These are phyloP conservation scores for Camelina laxa DNA, from an alignment of 345 rosid genomes.

Conservation along the genomic window DNA sequence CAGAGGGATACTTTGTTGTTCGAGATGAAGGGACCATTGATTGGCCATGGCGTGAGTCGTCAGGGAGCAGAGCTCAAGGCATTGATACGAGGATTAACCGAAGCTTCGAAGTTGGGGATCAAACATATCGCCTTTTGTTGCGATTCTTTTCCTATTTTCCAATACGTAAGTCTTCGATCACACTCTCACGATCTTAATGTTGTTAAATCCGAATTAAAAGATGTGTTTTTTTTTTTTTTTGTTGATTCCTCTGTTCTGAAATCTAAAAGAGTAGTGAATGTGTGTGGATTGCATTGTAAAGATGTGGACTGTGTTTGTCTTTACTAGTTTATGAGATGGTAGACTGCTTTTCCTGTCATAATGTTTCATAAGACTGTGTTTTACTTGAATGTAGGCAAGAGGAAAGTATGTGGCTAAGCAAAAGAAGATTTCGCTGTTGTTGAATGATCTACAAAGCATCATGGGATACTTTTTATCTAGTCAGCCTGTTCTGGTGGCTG, in stretches of 20 bases:
- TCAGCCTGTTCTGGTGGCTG: conserved; percentile 45
- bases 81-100: conserved; percentile 28
- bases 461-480: conserved; percentile 24
- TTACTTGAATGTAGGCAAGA: conserved; percentile 25
- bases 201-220: conserved; percentile 6
- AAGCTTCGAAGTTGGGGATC: conserved; percentile 33
- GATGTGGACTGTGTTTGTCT: neutral
- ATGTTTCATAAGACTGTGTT: conserved; percentile 6
- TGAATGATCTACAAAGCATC: conserved; percentile 21
- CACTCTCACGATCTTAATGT: conserved; percentile 6
- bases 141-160: conserved; percentile 34
- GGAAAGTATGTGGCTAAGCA: conserved; percentile 38
- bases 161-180: conserved; percentile 33
- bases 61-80: conserved; percentile 42
- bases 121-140: conserved; percentile 21
- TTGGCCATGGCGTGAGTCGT: conserved; percentile 8
- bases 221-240: neutral
- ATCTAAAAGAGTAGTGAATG: neutral
- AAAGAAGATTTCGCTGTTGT: conserved; percentile 48
- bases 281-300: neutral
- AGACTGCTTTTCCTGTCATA: neutral
- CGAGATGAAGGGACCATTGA: conserved; percentile 47
- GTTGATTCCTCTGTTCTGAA: neutral
- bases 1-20: conserved; percentile 48
- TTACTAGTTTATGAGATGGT: neutral